phyloP scores from a whole-genome alignment of 805 yeast genomes.

The Starmerella vaccinii region DNA sequence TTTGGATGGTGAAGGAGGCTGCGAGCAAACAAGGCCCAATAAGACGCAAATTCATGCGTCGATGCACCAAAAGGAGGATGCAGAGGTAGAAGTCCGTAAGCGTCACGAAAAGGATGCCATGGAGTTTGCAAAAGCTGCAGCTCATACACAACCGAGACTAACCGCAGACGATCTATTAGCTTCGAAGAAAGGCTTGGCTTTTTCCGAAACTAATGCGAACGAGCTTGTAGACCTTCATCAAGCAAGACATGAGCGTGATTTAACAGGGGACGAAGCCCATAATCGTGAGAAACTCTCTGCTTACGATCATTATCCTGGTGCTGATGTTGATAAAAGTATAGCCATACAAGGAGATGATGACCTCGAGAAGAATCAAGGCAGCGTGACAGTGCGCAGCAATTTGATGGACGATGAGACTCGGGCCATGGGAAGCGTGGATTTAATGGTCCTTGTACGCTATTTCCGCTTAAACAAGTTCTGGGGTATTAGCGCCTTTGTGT shows the following conservation, averaged over 20 bases:
- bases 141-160: slow-evolving; percentile 1
- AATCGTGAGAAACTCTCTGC: not conserved
- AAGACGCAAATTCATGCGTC: not conserved
- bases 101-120: not conserved
- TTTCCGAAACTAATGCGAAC: not conserved
- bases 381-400: slow-evolving; percentile 3
- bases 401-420: slow-evolving; percentile 15
- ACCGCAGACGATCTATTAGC: not conserved
- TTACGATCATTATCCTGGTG: not conserved
- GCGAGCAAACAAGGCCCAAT: slow-evolving; percentile 40
- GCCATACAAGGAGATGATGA: not conserved
- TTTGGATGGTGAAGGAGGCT: slow-evolving; percentile 50
- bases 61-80: not conserved
- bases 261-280: not conserved
- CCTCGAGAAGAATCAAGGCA: not conserved
- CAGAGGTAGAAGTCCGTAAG: not conserved
- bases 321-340: not conserved
- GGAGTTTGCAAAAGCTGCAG: not conserved
- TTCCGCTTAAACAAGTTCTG: slow-evolving; percentile 9
- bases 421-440: slow-evolving; percentile 12
- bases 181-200: not conserved
- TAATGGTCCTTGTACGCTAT: slow-evolving; percentile 12
- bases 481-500: slow-evolving; percentile 2
- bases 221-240: not conserved
- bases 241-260: not conserved